Conservation (phyloP, 208 protist genomes). For the Balamuthia mandrillaris region DNA sequence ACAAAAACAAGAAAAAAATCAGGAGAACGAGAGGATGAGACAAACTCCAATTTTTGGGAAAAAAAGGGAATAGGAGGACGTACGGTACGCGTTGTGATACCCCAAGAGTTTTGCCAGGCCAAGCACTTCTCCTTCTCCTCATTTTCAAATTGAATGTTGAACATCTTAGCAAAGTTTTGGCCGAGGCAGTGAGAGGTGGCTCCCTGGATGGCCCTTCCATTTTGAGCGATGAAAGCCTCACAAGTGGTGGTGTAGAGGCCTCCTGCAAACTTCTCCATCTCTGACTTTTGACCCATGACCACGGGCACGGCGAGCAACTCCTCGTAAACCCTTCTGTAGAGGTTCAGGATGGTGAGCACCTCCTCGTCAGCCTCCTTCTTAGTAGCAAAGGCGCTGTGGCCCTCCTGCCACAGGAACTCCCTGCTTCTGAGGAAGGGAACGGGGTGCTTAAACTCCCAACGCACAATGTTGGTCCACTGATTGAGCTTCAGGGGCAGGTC, state of each 20-base stretch:
- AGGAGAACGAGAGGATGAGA: too few species aligned
- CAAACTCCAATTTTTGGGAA: too few species aligned
- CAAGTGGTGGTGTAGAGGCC: conserved; percentile 96
- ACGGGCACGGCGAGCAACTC: conserved; percentile 95
- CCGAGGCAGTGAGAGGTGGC: conserved; percentile 88
- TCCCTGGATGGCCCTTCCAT: conserved; percentile 85
- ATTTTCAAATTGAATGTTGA: conserved; percentile 90
- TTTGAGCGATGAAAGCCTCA: conserved; percentile 94
- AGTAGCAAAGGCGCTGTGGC: conserved; percentile 85
- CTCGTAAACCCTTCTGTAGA: conserved; percentile 93
- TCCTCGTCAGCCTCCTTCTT: conserved; percentile 88
- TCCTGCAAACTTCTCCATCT: conserved; percentile 98
- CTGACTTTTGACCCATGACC: conserved; percentile 92
- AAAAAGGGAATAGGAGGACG: conserved; percentile 50
- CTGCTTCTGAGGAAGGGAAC: conserved; percentile 97
- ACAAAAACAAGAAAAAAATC: too few species aligned
- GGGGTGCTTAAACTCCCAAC: conserved; percentile 99
- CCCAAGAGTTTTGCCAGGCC: conserved; percentile 98
- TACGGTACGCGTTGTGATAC: conserved; percentile 92
- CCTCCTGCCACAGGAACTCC: conserved; percentile 99
- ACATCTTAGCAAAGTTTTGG: conserved; percentile 97
- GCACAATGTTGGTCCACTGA: conserved; percentile 98
- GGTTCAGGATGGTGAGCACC: conserved; percentile 88
- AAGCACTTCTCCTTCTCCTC: conserved; percentile 75
- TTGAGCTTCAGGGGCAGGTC: conserved; percentile 95